Base-by-base conservation (phyloP, 2,329 filamentous ascomycete species). In the Apiospora koreana region DNA sequence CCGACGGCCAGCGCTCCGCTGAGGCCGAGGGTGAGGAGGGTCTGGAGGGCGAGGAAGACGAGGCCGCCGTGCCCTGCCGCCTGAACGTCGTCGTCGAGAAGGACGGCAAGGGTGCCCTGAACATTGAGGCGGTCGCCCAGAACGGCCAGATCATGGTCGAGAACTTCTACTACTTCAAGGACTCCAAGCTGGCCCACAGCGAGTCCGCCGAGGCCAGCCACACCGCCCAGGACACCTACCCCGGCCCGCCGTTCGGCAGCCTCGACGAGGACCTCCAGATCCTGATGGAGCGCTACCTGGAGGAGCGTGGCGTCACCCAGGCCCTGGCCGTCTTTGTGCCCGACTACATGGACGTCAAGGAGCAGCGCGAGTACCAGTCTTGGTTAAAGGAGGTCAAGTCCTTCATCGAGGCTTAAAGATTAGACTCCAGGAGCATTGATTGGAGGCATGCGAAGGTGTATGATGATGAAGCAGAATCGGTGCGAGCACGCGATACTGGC, bases 311-410 rank as follows among this genome's bases (percentile, higher is more conserved):
- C 74, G 90, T 99, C 83, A 94, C 95, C 78, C 91, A 92, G 76
- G 89, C 92, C 71, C 88, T 99, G 77, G 95, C 95, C 69, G 85
- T 95, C 75, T 98, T 98, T 82, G 92, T 97, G 62, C 94, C 95
- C 46, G 95, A 98, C 81, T 99, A 97, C 85, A 95, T 98, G 79
- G 94, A 98, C 80, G 90, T 93, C 84, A 99, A 99, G 91, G 96
- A 99, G 89, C 95, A 98, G 89, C 93, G 91, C 84, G 96, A 99
- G 88, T 99, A 99, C 83, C 85, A 97, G 72, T 85, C 88, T 75
- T 99, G 97, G 96, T 86, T 99, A 81, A 88, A 91, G 82, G 93
- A 93, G 80, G 88, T 98, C 83, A 96, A 95, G 90, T 85, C 84
- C 73, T 98, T 98, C 79, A 86, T 98, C 75, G 92, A 93, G 80